Evolutionary conservation across 352 stramenopile genomes (phyloP).

Genomic region (Phytophthora sp.): DNA sequence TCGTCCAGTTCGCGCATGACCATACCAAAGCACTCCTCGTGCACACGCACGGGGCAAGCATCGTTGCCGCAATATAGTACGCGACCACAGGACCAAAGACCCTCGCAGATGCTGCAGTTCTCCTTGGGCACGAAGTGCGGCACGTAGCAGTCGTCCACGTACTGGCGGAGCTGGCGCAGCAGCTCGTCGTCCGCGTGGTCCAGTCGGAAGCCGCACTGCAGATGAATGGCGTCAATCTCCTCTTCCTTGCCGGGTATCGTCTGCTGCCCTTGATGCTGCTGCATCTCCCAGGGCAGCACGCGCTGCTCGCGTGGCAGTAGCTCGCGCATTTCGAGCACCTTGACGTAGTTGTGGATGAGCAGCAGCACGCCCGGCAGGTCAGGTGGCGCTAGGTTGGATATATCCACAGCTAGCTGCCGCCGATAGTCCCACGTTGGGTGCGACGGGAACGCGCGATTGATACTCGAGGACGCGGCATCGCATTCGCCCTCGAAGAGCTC

Average conservation of each 20-base stretch:
- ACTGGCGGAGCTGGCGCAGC: slow-evolving; percentile 65
- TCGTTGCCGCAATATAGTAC: slow-evolving; percentile 78
- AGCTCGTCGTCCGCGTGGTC: slow-evolving; percentile 60
- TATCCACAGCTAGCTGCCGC: slow-evolving; percentile 63
- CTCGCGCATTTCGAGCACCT: slow-evolving; percentile 41
- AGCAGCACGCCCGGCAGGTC: slow-evolving; percentile 73
- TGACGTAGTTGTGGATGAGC: slow-evolving; percentile 53
- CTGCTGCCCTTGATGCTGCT: slow-evolving; percentile 1
- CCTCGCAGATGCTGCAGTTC: slow-evolving; percentile 83
- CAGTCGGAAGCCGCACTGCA: slow-evolving; percentile 70
- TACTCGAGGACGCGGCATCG: slow-evolving; percentile 23
- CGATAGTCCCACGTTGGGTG: slow-evolving; percentile 75
- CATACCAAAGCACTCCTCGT: slow-evolving; percentile 87
- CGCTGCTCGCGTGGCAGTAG: slow-evolving; percentile 28
- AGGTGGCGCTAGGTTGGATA: slow-evolving; percentile 68
- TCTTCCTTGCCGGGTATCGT: slow-evolving; percentile 10
- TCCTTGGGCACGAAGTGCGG: slow-evolving; percentile 75
- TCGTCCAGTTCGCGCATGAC: slow-evolving; percentile 58
- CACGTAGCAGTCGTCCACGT: slow-evolving; percentile 83
- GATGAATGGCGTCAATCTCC: slow-evolving; percentile 40
- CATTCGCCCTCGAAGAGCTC: slow-evolving; percentile 37
- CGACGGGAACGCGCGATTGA: slow-evolving; percentile 27
- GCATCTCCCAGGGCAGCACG: slow-evolving; percentile 32
- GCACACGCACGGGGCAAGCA: slow-evolving; percentile 63
- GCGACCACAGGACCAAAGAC: slow-evolving; percentile 78